Base-by-base conservation (phyloP, 2,329 filamentous ascomycete species). In the Exophiala lecanii-corni region DNA sequence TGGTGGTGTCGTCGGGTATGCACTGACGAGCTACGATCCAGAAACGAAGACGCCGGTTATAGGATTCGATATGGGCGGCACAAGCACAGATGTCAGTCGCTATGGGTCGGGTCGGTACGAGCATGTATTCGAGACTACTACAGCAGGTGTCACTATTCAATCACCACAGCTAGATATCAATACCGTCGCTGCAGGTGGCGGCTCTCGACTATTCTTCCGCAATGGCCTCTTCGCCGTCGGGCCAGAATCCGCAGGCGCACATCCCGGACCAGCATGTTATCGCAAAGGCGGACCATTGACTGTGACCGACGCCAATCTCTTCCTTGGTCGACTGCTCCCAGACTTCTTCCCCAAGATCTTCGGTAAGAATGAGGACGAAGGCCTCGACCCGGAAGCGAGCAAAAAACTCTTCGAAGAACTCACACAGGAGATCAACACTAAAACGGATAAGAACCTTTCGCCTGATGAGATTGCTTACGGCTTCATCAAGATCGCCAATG, bases 281-380 rank as follows among this genome's bases (percentile, higher is more conserved):
- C 79, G 89, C 10, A 96, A 96, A 64, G 89, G 86, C 0, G 89
- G 89, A 0, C 89, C 89, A 2, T 74, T 91, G 10, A 92, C 89
- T 0, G 89, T 96, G 6, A 96, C 91, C 0, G 89, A 96, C 58
- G 89, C 89, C 4, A 96, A 96, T 55, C 64, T 95, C 4, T 89
- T 88, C 60, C 77, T 97, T 0, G 89, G 89, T 0, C 79, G 91
- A 17, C 70, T 97, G 3, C 67, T 95, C 1, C 89, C 89, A 0
- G 87, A 94, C 49, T 95, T 94, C 72, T 97, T 97, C 64, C 91
- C 91, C 0, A 91, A 89, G 62, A 96, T 97, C 46, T 96, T 97
- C 56, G 91, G 91, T 34, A 84, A 87, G 62, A 84, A 89, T 33
- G 89, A 96, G 60, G 75, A 95, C 49, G 81, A 95, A 61, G 84